Evolutionary conservation across 2,329 filamentous ascomycete species (phyloP), one percentile per base, ranked within the genome.

Genomic region (Colletotrichum aenigma): DNA sequence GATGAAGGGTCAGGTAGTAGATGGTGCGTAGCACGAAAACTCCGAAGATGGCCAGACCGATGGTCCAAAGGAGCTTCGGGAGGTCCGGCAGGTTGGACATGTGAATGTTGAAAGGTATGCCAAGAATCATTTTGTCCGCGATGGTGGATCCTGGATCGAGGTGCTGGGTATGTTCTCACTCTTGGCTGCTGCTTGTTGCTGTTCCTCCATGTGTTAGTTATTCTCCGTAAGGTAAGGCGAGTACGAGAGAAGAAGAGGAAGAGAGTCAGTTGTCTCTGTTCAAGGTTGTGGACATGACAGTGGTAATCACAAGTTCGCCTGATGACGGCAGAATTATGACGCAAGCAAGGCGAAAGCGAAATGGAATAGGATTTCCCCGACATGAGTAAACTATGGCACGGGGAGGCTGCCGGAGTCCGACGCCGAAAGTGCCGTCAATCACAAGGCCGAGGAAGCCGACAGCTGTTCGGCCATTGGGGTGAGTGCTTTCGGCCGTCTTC

Each of bases 1-100:
- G 74, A 62, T 76, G 74, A 4, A 76, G 30, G 16, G 65, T 70
- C 12, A 75, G 58, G 60, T 76, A 74, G 71, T 75, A 76, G 36
- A 76, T 55, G 73, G 73, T 73, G 4, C 73, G 73, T n/a, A 75
- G 28, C 15, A 52, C 38, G 8, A 68, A 58, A 67, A 21, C 6
- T n/a, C 62, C 73, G 62, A 72, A 4, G 38, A 72, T 26, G 56
- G 43, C 69, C 9, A 55, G 55, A 18, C 56, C 62, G 21, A 72
- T 24, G 28, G 28, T 34, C 62, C 69, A 34, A 13, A 73, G 43
- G 8, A 69, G 55, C 55, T 6, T 60, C 55, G 12, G 34, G 21
- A 75, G 43, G 21, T 38, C 43, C 32, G 62, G 9, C 32, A 64
- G 26, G 34, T 28, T 36, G 13, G 30, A 3, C 26, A 62, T 13